Conservation (phyloP, 2,329 filamentous ascomycete species). For the Sporothrix pseudoabietina region DNA sequence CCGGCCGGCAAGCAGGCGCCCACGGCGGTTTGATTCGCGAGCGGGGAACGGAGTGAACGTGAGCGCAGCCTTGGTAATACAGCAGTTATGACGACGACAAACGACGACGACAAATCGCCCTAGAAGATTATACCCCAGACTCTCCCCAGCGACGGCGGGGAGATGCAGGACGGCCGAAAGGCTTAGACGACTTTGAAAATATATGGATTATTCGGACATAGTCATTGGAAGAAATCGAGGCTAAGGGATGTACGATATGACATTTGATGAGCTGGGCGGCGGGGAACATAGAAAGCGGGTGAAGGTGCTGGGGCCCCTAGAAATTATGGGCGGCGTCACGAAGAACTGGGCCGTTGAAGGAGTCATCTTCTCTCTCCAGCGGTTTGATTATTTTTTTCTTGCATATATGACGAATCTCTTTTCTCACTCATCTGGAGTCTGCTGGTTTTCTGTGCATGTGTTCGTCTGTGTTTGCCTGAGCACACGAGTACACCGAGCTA, state of each 20-base stretch:
- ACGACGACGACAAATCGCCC: constrained; percentile 5
- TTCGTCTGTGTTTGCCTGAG: no score
- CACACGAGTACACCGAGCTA: not conserved
- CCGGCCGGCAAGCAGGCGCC: constrained; percentile 23
- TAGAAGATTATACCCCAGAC: constrained; percentile 6
- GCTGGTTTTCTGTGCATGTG: not conserved
- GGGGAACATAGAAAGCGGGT: not conserved
- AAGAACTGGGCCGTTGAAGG: not conserved
- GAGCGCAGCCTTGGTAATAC: no score
- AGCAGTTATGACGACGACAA: not conserved
- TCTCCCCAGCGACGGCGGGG: not conserved
- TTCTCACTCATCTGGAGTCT: not conserved
- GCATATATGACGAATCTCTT: constrained; percentile 22
- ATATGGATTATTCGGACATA: not conserved
- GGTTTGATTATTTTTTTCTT: constrained; percentile 4
- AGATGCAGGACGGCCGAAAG: not conserved
- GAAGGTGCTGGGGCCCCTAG: not conserved
- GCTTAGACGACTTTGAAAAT: not conserved
- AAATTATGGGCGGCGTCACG: not conserved
- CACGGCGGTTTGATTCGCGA: constrained; percentile 25
- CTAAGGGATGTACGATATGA: constrained; percentile 13
- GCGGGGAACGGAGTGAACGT: constrained; percentile 19
- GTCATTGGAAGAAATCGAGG: not conserved
- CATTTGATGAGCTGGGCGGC: not conserved
- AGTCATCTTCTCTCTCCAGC: constrained; percentile 5